Evolutionary conservation across 129 eudicot species (phyloP).

Genomic region (Chrysanthemum lavandulifolium): DNA sequence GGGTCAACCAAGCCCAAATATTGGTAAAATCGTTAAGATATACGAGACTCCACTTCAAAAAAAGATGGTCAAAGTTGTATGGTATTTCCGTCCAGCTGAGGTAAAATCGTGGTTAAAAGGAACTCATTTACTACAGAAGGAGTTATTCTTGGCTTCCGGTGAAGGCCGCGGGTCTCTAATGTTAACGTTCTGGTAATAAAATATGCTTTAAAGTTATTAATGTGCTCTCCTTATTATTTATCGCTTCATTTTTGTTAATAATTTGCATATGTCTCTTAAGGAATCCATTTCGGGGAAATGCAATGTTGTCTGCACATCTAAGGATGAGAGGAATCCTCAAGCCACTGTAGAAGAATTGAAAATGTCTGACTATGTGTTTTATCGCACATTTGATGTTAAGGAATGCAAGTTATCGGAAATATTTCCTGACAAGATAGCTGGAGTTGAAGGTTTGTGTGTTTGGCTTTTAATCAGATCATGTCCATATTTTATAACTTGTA

Average conservation of each 20-base stretch:
- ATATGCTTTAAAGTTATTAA: neutral
- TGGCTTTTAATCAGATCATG: neutral
- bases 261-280: slow-evolving; percentile 30
- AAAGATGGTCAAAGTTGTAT: slow-evolving; percentile 51
- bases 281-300: slow-evolving; percentile 73
- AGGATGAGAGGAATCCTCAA: slow-evolving; percentile 51
- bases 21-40: slow-evolving; percentile 58
- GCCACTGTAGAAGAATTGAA: slow-evolving; percentile 44
- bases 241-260: neutral
- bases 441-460: slow-evolving; percentile 44
- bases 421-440: slow-evolving; percentile 54
- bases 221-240: neutral
- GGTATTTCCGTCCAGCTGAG: slow-evolving; percentile 66
- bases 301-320: slow-evolving; percentile 59
- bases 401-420: slow-evolving; percentile 40
- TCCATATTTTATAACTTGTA: neutral
- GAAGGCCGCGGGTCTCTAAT: slow-evolving; percentile 51
- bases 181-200: slow-evolving; percentile 47
- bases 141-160: slow-evolving; percentile 68
- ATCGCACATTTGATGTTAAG: slow-evolving; percentile 63
- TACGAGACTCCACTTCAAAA: slow-evolving; percentile 42
- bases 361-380: slow-evolving; percentile 47
- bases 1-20: slow-evolving; percentile 39
- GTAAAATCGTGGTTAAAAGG: slow-evolving; percentile 38
- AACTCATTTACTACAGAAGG: slow-evolving; percentile 33